Conservation (phyloP, 148 eudicot species). For the Heliosperma pusillum region DNA sequence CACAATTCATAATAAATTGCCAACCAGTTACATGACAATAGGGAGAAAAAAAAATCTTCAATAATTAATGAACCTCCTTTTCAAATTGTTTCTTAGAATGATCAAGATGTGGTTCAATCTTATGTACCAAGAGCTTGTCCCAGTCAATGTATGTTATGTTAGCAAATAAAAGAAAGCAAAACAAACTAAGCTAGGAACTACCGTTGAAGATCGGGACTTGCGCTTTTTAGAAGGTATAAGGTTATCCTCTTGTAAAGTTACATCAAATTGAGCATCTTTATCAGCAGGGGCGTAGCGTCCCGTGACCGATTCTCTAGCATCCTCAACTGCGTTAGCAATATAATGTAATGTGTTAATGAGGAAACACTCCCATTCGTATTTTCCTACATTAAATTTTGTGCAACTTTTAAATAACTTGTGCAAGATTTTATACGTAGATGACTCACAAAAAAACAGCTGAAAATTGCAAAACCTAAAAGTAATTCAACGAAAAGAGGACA, state of each 20-base stretch:
- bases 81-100: constrained; percentile 11
- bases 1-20: background rate
- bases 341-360: constrained; percentile 8
- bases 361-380: constrained; percentile 9
- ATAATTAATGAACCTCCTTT: constrained; percentile 25
- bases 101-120: constrained; percentile 23
- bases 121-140: constrained; percentile 14
- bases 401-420: background rate
- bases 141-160: background rate
- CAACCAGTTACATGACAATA: background rate
- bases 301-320: constrained; percentile 33
- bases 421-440: too few species aligned
- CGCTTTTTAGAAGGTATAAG: constrained; percentile 25
- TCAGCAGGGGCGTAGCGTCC: constrained; percentile 22
- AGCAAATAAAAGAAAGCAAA: background rate
- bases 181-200: background rate
- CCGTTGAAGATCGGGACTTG: constrained; percentile 29
- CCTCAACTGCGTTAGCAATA: constrained; percentile 28
- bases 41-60: background rate
- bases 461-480: too few species aligned
- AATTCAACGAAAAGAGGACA: too few species aligned
- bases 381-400: background rate
- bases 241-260: constrained; percentile 17
- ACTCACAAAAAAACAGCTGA: background rate
- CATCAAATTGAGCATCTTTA: constrained; percentile 14